These are phyloP conservation scores for Rhododendron mucronatum DNA, from an alignment of 148 eudicot genomes.

Conservation along the genomic window DNA sequence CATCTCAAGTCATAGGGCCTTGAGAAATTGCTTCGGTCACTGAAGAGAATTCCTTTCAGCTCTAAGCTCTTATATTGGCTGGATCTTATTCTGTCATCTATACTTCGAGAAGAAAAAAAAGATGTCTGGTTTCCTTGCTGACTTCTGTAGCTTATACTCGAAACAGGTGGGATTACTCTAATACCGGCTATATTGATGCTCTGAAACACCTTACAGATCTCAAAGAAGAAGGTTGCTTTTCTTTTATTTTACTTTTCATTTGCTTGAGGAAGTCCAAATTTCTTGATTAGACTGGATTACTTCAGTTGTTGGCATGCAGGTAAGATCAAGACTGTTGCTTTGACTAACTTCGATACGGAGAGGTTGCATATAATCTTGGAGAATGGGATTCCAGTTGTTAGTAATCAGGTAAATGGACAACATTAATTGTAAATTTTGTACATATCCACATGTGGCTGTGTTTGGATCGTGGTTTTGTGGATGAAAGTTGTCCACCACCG, in stretches of 20 bases:
- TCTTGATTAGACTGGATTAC: constrained; percentile 18
- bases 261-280: neutral
- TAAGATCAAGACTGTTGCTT: constrained; percentile 92
- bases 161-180: constrained; percentile 97
- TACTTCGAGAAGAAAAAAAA: neutral
- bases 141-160: constrained; percentile 17
- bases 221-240: constrained; percentile 72
- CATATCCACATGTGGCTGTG: neutral
- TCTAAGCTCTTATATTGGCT: neutral
- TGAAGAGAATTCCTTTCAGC: neutral
- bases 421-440: neutral
- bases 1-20: neutral
- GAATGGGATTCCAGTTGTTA: constrained; percentile 84
- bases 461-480: neutral
- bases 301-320: constrained; percentile 44
- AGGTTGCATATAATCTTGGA: constrained; percentile 77
- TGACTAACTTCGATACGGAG: constrained; percentile 93
- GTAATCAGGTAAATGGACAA: constrained; percentile 65
- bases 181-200: constrained; percentile 94
- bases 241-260: neutral
- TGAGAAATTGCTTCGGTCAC: neutral
- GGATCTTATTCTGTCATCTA: neutral
- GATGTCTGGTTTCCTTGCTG: constrained; percentile 2
- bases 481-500: neutral
- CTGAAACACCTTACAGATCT: constrained; percentile 93